Evolutionary conservation across 2,329 filamentous ascomycete genomes (phyloP).

Genomic region (Anisogramma anomala): DNA sequence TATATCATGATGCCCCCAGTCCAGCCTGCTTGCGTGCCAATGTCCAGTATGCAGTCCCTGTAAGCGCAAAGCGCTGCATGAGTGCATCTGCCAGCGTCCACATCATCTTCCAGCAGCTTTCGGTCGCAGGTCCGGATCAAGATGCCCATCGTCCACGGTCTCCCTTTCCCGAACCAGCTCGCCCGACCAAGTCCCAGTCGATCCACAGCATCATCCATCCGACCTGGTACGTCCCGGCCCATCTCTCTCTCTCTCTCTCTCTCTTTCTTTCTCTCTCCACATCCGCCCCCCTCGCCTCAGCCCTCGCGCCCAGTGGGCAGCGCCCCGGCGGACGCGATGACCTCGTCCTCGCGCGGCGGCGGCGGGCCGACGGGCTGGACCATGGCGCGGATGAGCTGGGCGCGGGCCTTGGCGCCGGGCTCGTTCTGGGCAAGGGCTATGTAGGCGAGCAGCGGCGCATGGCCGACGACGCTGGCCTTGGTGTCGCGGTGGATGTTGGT

Average conservation of each 20-base stretch:
- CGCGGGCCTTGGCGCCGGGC: conserved; percentile 65
- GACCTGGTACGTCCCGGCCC: no score
- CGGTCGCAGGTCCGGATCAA: no score
- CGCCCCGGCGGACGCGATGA: conserved; percentile 5
- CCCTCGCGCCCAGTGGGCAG: conserved; percentile 17
- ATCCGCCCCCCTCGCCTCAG: neutral
- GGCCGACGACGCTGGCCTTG: conserved; percentile 77
- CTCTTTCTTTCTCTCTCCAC: neutral
- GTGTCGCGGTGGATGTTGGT: conserved; percentile 93
- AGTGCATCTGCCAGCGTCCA: no score
- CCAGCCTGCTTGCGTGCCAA: neutral
- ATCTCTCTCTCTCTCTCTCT: neutral
- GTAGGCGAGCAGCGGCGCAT: conserved; percentile 78
- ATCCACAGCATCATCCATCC: no score
- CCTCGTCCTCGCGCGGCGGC: conserved; percentile 41
- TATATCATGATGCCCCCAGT: conserved; percentile 10
- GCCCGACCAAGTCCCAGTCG: no score
- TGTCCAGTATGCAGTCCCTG: neutral
- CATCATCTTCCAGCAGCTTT: no score
- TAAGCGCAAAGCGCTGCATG: no score
- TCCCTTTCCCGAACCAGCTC: no score
- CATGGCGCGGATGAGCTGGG: conserved; percentile 73
- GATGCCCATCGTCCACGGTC: no score
- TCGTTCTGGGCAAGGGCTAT: conserved; percentile 85
- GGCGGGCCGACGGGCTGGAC: conserved; percentile 49